Evolutionary conservation across 1,284 basidiomycete genomes (phyloP).

Genomic region (Apiotrichum montevideense): DNA sequence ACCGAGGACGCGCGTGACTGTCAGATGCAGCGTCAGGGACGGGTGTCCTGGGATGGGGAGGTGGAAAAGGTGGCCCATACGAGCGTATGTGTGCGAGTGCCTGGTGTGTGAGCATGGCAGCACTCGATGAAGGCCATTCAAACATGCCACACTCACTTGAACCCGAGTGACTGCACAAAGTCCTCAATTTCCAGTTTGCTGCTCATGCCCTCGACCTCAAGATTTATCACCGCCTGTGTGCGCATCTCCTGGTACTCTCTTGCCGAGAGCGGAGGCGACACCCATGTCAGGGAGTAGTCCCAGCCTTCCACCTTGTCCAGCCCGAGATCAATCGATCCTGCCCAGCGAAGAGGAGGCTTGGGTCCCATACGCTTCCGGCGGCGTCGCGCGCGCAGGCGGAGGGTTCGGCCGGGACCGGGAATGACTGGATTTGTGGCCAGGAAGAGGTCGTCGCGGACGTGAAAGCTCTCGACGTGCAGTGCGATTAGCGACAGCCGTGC

Average conservation of each 20-base stretch:
- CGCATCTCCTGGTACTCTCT: slow-evolving; percentile 35
- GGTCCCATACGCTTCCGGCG: neutral
- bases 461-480: slow-evolving; percentile 24
- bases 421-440: slow-evolving; percentile 27
- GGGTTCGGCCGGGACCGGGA: slow-evolving; percentile 24
- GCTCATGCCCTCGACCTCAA: slow-evolving; percentile 27
- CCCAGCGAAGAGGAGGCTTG: neutral
- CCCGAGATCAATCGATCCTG: neutral
- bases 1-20: slow-evolving; percentile 22
- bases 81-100: slow-evolving; percentile 30
- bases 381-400: slow-evolving; percentile 17
- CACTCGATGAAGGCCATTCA: neutral
- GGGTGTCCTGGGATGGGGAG: slow-evolving; percentile 28
- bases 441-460: slow-evolving; percentile 31
- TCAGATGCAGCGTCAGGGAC: slow-evolving; percentile 26
- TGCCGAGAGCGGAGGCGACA: slow-evolving; percentile 26
- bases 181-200: slow-evolving; percentile 26
- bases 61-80: slow-evolving; percentile 33
- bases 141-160: slow-evolving; percentile 25
- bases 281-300: slow-evolving; percentile 27
- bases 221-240: slow-evolving; percentile 28
- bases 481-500: slow-evolving; percentile 31
- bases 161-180: slow-evolving; percentile 33
- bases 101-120: slow-evolving; percentile 13
- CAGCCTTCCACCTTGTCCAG: slow-evolving; percentile 6